Base-by-base conservation (phyloP, 2,329 filamentous ascomycete genomes). In the Tolypocladium tropicale region DNA sequence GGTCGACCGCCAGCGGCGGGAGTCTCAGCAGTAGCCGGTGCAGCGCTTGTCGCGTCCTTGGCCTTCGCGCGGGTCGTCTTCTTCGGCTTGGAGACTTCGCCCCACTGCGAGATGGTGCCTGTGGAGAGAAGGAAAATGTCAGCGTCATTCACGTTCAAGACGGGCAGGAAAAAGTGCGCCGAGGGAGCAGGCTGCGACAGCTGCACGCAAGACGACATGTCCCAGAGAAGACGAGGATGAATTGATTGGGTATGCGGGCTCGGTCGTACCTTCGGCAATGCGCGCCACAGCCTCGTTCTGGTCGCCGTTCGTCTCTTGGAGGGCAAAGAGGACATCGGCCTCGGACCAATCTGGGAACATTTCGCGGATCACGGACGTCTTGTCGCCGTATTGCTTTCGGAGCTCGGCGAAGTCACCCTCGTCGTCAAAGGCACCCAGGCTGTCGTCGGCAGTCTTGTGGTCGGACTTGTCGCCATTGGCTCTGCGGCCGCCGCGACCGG, bases 271-370 rank as follows among this genome's bases (percentile, higher is more conserved):
- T 73, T 92, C 86, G 65, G 86, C 84, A 72, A 94, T 93, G 72
- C 85, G 85, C 66, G 88, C 85, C 68, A 89, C 88, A 62, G 88
- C 84, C 65, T 82, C 75, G 64, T 88, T 82, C 66, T 90, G 78
- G 73, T 94, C 88, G 65, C 89, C 89, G 65, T 89, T 82, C 56
- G 86, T 88, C 78, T 99, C 94, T 73, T 95, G 85, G 58, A 99
- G 80, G 60, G 92, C 92, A 71, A 94, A 94, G 61, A 97, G 84
- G 61, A 97, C 84, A 72, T 97, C 93, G 72, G 92, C 90, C 68
- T 96, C 90, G 65, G 91, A 93, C 94, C 93, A 97, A 73, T 91
- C 88, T 58, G 90, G 85, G 77, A 96, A 96, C 77, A 97, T 86
- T 72, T 96, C 92, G 76, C 90, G 91, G 71, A 99, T 85, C 67